Percentiles rank a stretch among this genome's conserved stretches.
Conservation (phyloP, 768 basidiomycete genomes). For the Auriscalpium vulgare region DNA sequence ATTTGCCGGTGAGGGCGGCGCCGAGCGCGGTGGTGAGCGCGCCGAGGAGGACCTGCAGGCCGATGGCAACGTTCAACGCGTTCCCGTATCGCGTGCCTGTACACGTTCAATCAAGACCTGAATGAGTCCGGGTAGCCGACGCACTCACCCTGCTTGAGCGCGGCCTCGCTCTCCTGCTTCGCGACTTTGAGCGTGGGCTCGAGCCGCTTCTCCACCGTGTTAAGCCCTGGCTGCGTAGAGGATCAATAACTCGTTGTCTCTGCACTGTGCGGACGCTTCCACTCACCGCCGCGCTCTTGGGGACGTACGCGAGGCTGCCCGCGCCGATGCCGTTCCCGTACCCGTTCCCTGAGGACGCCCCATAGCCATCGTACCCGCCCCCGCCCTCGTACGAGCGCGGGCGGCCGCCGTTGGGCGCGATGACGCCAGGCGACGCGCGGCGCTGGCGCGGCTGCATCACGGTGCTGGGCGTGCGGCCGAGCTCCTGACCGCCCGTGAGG, state of each 20-base stretch:
- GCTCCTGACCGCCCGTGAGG: neutral
- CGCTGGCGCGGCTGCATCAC: neutral
- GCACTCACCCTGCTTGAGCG: neutral
- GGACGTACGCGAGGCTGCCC: too few species aligned
- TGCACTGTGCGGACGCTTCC: too few species aligned
- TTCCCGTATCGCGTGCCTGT: neutral
- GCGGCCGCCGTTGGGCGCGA: neutral
- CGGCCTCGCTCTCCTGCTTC: neutral
- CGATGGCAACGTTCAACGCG: conserved; percentile 19
- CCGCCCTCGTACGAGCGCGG: neutral
- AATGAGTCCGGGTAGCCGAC: too few species aligned
- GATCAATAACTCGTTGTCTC: neutral
- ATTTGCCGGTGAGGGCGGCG: conserved; percentile 18
- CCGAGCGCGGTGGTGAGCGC: conserved; percentile 22
- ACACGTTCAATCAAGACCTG: too few species aligned
- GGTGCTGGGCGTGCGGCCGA: neutral
- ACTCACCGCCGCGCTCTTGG: too few species aligned
- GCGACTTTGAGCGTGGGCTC: neutral
- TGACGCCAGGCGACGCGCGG: neutral
- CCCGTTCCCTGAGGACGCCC: too few species aligned
- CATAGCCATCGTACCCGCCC: neutral
- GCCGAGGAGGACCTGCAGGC: conserved; percentile 21
- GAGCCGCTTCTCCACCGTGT: neutral
- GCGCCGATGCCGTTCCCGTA: neutral
- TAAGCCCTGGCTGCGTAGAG: neutral